Conservation (phyloP, 2,329 filamentous ascomycete species). For the Hypoxylon sp. region DNA sequence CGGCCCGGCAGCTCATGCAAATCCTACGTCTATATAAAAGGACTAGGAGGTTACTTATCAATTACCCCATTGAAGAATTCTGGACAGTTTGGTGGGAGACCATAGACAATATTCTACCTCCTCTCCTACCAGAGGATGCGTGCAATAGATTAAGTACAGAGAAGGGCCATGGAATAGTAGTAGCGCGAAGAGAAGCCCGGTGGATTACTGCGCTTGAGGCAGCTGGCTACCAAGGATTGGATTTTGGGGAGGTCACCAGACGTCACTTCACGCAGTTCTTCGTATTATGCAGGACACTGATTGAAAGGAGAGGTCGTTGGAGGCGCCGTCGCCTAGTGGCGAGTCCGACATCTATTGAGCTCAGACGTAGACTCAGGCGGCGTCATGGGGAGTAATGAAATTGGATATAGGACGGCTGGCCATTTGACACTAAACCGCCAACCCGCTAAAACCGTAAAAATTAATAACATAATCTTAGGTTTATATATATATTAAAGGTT, state of each 20-base stretch:
- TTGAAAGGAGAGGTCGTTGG: conserved; percentile 10
- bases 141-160: background rate
- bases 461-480: no score
- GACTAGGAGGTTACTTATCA: background rate
- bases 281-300: background rate
- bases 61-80: conserved; percentile 14
- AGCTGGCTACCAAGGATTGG: conserved; percentile 7
- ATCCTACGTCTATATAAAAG: conserved; percentile 8
- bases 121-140: conserved; percentile 1
- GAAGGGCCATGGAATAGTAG: background rate
- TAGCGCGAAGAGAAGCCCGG: background rate
- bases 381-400: background rate
- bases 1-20: conserved; percentile 3
- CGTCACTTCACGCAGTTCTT: conserved; percentile 9
- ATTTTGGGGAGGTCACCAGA: conserved; percentile 15
- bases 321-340: conserved; percentile 4
- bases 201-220: conserved; percentile 9
- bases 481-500: no score
- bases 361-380: background rate
- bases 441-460: no score
- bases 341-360: background rate
- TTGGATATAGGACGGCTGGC: no score
- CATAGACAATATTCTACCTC: conserved; percentile 12
- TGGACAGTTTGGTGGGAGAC: conserved; percentile 20
- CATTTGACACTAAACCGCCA: no score